These are phyloP conservation scores for Tuber indicum DNA, from an alignment of 495 filamentous ascomycete species.

Conservation along the genomic window DNA sequence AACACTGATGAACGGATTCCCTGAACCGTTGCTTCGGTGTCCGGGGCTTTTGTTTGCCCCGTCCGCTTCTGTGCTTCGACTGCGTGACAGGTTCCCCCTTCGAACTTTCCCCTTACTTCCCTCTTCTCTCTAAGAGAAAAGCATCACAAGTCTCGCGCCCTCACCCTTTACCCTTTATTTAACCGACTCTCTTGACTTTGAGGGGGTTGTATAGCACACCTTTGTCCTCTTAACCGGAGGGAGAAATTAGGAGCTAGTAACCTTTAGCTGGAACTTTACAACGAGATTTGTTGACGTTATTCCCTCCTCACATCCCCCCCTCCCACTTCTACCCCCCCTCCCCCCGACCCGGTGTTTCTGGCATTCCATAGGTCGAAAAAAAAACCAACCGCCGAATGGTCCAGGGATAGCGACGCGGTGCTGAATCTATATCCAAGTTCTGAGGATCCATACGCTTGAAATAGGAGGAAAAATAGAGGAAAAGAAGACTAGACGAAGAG, in stretches of 20 bases:
- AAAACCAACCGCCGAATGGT: neutral
- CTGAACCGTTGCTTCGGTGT: conserved; percentile 18
- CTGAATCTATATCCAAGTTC: neutral
- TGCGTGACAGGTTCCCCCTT: conserved; percentile 1
- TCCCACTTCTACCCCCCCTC: neutral
- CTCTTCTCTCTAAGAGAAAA: neutral
- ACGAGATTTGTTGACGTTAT: neutral
- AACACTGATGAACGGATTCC: conserved; percentile 30
- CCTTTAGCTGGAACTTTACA: neutral
- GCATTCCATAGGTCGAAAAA: neutral
- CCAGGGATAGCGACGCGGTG: neutral
- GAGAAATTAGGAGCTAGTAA: neutral
- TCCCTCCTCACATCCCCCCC: neutral
- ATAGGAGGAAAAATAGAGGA: conserved; percentile 4
- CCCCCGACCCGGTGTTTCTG: neutral
- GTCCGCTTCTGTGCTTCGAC: conserved; percentile 6
- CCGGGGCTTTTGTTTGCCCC: conserved; percentile 22
- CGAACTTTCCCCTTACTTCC: neutral
- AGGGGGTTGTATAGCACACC: neutral
- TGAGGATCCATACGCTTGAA: conserved; percentile 1
- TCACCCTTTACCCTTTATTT: conserved; percentile 1
- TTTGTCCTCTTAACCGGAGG: neutral
- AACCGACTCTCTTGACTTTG: neutral
- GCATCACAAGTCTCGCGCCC: neutral
- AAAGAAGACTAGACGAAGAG: neutral